Evolutionary conservation across 257 asterid genomes (phyloP).

Genomic region (Solanum corneliomulleri): DNA sequence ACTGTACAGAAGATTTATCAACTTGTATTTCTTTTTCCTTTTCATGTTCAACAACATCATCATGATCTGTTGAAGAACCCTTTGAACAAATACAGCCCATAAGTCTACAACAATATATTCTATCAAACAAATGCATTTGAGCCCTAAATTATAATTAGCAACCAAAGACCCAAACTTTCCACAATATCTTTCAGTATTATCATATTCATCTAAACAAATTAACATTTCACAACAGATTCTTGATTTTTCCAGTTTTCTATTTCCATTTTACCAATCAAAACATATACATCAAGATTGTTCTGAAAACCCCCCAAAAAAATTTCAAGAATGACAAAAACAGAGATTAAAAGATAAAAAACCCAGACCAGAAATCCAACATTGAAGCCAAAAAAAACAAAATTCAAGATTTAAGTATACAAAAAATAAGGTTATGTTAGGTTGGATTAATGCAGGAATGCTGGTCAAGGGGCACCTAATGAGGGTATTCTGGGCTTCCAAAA

Average conservation of each 20-base stretch:
- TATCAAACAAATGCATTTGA: neutral
- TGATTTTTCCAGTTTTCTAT: neutral
- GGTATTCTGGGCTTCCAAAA: constrained; percentile 8
- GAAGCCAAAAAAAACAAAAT: neutral
- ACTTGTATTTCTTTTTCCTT: constrained; percentile 4
- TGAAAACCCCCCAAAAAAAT: neutral
- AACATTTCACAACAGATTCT: neutral
- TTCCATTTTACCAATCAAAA: neutral
- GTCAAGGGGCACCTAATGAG: constrained; percentile 9
- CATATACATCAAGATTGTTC: neutral
- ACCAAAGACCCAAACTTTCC: neutral
- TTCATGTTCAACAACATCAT: neutral
- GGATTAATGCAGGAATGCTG: constrained; percentile 16
- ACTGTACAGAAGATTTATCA: neutral
- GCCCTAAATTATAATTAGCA: neutral
- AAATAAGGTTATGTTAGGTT: neutral
- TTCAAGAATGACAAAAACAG: neutral
- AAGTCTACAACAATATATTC: neutral
- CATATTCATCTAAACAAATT: neutral
- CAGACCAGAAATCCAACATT: constrained; percentile 20
- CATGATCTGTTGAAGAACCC: constrained; percentile 3
- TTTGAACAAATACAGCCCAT: constrained; percentile 30
- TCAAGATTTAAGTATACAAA: neutral
- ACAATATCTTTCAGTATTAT: neutral
- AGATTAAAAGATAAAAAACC: neutral